Evolutionary conservation across 2,329 filamentous ascomycete genomes (phyloP).

Genomic region (Fusarium transvaalense): DNA sequence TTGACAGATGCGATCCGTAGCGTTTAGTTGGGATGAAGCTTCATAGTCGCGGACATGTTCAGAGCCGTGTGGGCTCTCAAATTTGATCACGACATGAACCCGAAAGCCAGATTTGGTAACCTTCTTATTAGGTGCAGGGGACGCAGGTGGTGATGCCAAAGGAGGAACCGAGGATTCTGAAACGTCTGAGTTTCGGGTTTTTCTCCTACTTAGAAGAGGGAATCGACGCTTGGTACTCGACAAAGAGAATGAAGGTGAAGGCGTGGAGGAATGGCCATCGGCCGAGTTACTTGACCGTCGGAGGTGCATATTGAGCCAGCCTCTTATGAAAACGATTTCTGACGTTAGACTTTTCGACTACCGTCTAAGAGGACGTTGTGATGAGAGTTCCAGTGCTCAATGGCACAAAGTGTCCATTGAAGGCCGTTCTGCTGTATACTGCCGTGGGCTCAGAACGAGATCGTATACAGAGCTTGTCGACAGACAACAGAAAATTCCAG

Average conservation of each 20-base stretch:
- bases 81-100: slow-evolving; percentile 61
- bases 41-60: slow-evolving; percentile 62
- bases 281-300: slow-evolving; percentile 46
- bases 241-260: slow-evolving; percentile 42
- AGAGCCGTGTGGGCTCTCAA: slow-evolving; percentile 59
- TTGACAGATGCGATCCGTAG: slow-evolving; percentile 61
- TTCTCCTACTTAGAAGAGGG: slow-evolving; percentile 49
- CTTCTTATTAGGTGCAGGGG: slow-evolving; percentile 24
- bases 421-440: slow-evolving; percentile 10
- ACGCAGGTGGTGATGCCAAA: slow-evolving; percentile 22
- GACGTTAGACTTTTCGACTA: not conserved
- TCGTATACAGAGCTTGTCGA: slow-evolving; percentile 1
- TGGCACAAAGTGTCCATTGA: slow-evolving; percentile 39
- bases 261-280: slow-evolving; percentile 42
- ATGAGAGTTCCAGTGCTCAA: slow-evolving; percentile 34
- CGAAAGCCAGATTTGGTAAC: slow-evolving; percentile 50
- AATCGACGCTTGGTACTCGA: slow-evolving; percentile 50
- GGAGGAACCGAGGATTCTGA: slow-evolving; percentile 38
- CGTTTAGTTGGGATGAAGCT: slow-evolving; percentile 59
- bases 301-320: slow-evolving; percentile 43
- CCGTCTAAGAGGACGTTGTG: slow-evolving; percentile 8
- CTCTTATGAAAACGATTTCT: slow-evolving; percentile 14
- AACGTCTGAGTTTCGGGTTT: slow-evolving; percentile 42
- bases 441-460: slow-evolving; percentile 8
- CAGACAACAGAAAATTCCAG: slow-evolving; percentile 20